Evolutionary conservation across 345 rosid species (phyloP).

Genomic region (Draba incana): DNA sequence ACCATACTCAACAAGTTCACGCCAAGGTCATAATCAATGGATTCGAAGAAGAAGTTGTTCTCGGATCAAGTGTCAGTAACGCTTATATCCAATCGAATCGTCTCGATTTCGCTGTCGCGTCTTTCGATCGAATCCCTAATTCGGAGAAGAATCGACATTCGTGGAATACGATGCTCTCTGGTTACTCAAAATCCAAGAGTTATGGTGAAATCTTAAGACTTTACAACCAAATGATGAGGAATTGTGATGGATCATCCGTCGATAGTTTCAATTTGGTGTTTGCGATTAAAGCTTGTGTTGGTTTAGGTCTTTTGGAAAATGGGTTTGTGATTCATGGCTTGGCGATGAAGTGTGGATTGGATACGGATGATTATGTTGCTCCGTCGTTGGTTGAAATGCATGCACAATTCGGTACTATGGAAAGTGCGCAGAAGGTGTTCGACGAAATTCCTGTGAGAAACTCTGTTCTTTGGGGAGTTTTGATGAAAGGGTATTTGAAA

Average conservation of each 20-base stretch:
- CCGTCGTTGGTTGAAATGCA: constrained; percentile 55
- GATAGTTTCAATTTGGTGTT: constrained; percentile 59
- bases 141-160: constrained; percentile 38
- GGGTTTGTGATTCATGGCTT: constrained; percentile 45
- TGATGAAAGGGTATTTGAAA: constrained; percentile 59
- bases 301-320: constrained; percentile 27
- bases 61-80: constrained; percentile 46
- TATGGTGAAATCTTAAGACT: constrained; percentile 32
- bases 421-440: constrained; percentile 50
- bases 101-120: constrained; percentile 42
- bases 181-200: constrained; percentile 42
- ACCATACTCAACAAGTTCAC: constrained; percentile 45
- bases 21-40: constrained; percentile 41
- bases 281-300: constrained; percentile 49
- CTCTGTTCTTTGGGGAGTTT: constrained; percentile 60
- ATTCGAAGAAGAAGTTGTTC: constrained; percentile 31
- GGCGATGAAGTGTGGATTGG: constrained; percentile 47
- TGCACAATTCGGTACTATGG: constrained; percentile 44
- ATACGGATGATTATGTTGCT: constrained; percentile 47
- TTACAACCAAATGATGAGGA: constrained; percentile 46
- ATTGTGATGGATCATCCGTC: constrained; percentile 22
- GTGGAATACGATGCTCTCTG: constrained; percentile 51
- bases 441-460: constrained; percentile 54
- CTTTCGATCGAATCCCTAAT: constrained; percentile 39
- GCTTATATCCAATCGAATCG: constrained; percentile 42